A percentile compares a stretch with the other conserved stretches of the same genome.
These are phyloP conservation scores for Glycine tomentella DNA, from an alignment of 306 rosid species.

Conservation along the genomic window DNA sequence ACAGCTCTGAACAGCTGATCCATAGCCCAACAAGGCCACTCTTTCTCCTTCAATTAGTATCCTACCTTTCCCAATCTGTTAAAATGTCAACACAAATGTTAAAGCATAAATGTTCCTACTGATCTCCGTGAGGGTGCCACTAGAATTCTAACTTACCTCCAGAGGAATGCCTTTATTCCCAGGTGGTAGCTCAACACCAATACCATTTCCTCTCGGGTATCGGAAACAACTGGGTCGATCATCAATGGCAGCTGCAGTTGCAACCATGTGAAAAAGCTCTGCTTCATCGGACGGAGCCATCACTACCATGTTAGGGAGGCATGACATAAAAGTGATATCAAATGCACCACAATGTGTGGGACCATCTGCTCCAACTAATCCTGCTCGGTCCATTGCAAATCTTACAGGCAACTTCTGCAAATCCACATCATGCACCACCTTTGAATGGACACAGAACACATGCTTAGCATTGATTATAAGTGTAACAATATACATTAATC, in stretches of 20 bases:
- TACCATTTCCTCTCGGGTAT: slow-evolving; percentile 86
- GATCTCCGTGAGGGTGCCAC: neutral
- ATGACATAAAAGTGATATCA: slow-evolving; percentile 94
- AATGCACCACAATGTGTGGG: slow-evolving; percentile 87
- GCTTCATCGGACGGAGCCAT: slow-evolving; percentile 96
- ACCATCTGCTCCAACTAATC: slow-evolving; percentile 94
- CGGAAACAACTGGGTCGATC: slow-evolving; percentile 93
- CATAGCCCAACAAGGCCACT: slow-evolving; percentile 88
- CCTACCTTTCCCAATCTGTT: slow-evolving; percentile 82
- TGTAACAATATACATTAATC: neutral
- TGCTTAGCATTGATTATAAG: neutral
- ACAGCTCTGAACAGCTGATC: slow-evolving; percentile 82
- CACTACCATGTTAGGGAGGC: slow-evolving; percentile 97
- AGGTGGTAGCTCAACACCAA: slow-evolving; percentile 71
- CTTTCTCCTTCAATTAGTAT: slow-evolving; percentile 86
- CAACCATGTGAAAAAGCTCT: slow-evolving; percentile 92
- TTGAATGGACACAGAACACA: slow-evolving; percentile 25
- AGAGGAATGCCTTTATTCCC: slow-evolving; percentile 86
- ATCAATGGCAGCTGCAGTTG: slow-evolving; percentile 88
- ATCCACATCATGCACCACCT: slow-evolving; percentile 98
- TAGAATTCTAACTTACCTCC: slow-evolving; percentile 42
- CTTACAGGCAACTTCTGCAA: slow-evolving; percentile 89
- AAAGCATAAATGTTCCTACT: no score
- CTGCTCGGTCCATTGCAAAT: slow-evolving; percentile 92
- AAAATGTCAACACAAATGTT: slow-evolving; percentile 37